These are phyloP conservation scores for Martensiomyces pterosporus DNA, from an alignment of 192 early-diverging fungal species.

Conservation along the genomic window DNA sequence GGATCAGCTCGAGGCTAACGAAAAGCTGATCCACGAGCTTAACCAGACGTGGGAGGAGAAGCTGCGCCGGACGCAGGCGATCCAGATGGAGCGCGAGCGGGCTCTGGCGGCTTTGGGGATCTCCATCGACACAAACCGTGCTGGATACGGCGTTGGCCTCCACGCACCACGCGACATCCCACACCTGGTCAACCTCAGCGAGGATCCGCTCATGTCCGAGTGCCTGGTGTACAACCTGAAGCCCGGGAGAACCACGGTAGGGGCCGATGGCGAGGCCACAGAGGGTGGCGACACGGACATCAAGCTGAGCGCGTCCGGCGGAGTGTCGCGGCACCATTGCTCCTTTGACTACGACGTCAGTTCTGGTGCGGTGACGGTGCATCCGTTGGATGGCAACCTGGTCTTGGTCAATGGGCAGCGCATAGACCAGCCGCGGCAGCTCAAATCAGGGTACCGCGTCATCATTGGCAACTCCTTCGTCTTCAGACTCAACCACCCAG, in stretches of 20 bases:
- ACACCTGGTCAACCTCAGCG: slow-evolving; percentile 86
- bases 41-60: slow-evolving; percentile 85
- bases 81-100: slow-evolving; percentile 69
- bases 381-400: slow-evolving; percentile 54
- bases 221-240: slow-evolving; percentile 86
- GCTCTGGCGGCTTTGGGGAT: slow-evolving; percentile 79
- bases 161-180: slow-evolving; percentile 73
- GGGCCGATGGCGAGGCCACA: slow-evolving; percentile 49
- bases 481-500: slow-evolving; percentile 81
- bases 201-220: slow-evolving; percentile 86
- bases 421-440: slow-evolving; percentile 52
- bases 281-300: slow-evolving; percentile 27
- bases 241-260: slow-evolving; percentile 68
- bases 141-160: slow-evolving; percentile 59
- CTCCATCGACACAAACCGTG: slow-evolving; percentile 59
- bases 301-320: slow-evolving; percentile 59
- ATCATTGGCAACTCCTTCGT: slow-evolving; percentile 79
- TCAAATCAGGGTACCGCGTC: slow-evolving; percentile 72
- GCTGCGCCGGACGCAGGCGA: slow-evolving; percentile 61
- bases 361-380: slow-evolving; percentile 54
- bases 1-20: slow-evolving; percentile 77
- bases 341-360: slow-evolving; percentile 60
- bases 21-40: slow-evolving; percentile 82
- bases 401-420: slow-evolving; percentile 78
- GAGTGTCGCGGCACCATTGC: slow-evolving; percentile 67